Conservation (phyloP, 2,329 filamentous ascomycete species). For the Diplocarpon rosae region DNA sequence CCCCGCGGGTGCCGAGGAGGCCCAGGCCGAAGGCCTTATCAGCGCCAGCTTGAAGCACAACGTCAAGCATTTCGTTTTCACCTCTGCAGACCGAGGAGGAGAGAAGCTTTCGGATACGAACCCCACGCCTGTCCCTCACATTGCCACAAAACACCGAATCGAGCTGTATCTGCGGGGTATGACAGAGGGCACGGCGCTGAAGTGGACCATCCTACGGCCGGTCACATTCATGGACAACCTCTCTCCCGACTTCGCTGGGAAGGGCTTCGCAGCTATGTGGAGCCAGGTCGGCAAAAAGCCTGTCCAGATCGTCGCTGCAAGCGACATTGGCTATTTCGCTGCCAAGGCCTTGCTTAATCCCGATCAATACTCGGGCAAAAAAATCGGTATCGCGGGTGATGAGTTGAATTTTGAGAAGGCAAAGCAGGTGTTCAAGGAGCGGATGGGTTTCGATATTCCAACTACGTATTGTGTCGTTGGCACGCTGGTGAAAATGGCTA, state of each 20-base stretch:
- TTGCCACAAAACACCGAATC: constrained; percentile 48
- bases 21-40: constrained; percentile 47
- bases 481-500: constrained; percentile 16
- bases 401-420: constrained; percentile 31
- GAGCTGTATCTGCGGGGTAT: constrained; percentile 45
- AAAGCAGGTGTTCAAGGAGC: constrained; percentile 24
- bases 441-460: constrained; percentile 24
- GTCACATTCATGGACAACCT: constrained; percentile 44
- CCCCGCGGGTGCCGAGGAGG: constrained; percentile 31
- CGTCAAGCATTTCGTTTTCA: constrained; percentile 53
- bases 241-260: constrained; percentile 19
- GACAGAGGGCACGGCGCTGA: constrained; percentile 30
- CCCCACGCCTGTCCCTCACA: constrained; percentile 48
- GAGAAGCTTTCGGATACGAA: constrained; percentile 37
- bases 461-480: constrained; percentile 22
- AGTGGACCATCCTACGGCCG: constrained; percentile 46
- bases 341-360: constrained; percentile 33
- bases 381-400: constrained; percentile 35
- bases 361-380: constrained; percentile 29
- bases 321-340: constrained; percentile 36
- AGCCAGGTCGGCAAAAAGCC: constrained; percentile 21
- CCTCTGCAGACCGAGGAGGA: constrained; percentile 52
- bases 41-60: constrained; percentile 43
- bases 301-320: constrained; percentile 33
- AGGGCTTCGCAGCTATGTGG: constrained; percentile 22